These are phyloP conservation scores for Pugionium dolabratum DNA, from an alignment of 345 rosid genomes.

Conservation along the genomic window DNA sequence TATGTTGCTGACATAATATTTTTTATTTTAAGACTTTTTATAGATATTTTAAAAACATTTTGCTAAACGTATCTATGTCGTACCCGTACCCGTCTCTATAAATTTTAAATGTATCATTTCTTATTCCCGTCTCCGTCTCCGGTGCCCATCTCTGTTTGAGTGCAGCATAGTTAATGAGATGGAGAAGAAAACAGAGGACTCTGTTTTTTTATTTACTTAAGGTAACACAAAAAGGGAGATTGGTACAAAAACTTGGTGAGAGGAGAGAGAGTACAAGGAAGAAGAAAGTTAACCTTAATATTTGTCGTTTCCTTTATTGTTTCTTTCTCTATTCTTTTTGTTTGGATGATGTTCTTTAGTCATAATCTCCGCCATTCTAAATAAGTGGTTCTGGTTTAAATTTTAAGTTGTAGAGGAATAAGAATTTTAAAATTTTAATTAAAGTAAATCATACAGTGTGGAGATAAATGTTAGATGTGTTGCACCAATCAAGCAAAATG, in stretches of 20 bases:
- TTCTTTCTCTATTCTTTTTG: constrained; percentile 32
- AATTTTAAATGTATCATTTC: too few relatives aligned
- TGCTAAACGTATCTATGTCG: too few relatives aligned
- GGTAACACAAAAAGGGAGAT: not conserved
- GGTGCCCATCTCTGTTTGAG: too few relatives aligned
- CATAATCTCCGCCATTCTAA: constrained; percentile 27
- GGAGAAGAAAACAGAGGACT: constrained; percentile 38
- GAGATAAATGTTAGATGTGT: constrained; percentile 7
- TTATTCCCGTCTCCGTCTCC: too few relatives aligned
- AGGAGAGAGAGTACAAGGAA: constrained; percentile 16
- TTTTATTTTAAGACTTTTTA: too few relatives aligned
- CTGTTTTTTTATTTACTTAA: constrained; percentile 15
- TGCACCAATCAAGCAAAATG: constrained; percentile 10
- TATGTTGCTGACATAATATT: too few relatives aligned
- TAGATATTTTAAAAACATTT: too few relatives aligned
- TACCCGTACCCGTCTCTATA: too few relatives aligned
- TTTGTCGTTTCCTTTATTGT: too few relatives aligned
- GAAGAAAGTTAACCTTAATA: constrained; percentile 23
- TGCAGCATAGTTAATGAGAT: constrained; percentile 19
- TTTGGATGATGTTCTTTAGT: constrained; percentile 31
- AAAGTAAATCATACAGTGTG: not conserved
- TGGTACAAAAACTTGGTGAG: constrained; percentile 19
- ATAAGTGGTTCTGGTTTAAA: constrained; percentile 34
- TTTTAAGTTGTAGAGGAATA: constrained; percentile 12
- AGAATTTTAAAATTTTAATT: too few relatives aligned